phyloP scores from a whole-genome alignment of 352 stramenopile genomes.

The Globisporangium recalcitrans region DNA sequence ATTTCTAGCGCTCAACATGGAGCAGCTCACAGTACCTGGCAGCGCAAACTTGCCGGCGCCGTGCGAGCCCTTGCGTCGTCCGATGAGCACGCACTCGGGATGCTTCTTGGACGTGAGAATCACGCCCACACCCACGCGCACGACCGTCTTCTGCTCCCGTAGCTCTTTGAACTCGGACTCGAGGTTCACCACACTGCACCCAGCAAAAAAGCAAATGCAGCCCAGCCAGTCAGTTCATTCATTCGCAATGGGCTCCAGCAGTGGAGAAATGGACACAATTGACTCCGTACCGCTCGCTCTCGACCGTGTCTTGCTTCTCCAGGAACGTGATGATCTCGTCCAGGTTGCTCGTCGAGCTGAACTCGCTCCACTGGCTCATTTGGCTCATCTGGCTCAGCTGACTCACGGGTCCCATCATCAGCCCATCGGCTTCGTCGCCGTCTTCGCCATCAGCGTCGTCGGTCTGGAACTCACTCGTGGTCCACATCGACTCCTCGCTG shows the following conservation, averaged over 20 bases:
- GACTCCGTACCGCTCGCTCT: slow-evolving; percentile 42
- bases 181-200: slow-evolving; percentile 37
- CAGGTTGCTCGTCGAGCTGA: slow-evolving; percentile 79
- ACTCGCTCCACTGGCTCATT: slow-evolving; percentile 77
- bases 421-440: slow-evolving; percentile 13
- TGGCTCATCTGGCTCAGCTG: slow-evolving; percentile 70
- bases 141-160: slow-evolving; percentile 46
- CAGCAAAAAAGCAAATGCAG: not conserved
- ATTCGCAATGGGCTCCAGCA: not conserved
- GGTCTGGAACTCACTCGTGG: slow-evolving; percentile 44
- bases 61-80: slow-evolving; percentile 67
- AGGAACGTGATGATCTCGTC: slow-evolving; percentile 85
- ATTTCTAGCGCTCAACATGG: not conserved
- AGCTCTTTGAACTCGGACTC: slow-evolving; percentile 62
- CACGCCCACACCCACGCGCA: slow-evolving; percentile 75
- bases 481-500: slow-evolving; percentile 57
- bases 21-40: slow-evolving; percentile 27
- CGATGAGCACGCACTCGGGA: slow-evolving; percentile 67
- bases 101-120: slow-evolving; percentile 62
- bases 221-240: not conserved
- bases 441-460: slow-evolving; percentile 31
- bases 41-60: slow-evolving; percentile 72
- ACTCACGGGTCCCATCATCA: slow-evolving; percentile 55
- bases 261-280: not conserved
- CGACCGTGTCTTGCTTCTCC: slow-evolving; percentile 67